A percentile compares a stretch with the other conserved stretches of the same genome.
Conservation (phyloP, 75 land plant genomes). For the Sequoia sempervirens region DNA sequence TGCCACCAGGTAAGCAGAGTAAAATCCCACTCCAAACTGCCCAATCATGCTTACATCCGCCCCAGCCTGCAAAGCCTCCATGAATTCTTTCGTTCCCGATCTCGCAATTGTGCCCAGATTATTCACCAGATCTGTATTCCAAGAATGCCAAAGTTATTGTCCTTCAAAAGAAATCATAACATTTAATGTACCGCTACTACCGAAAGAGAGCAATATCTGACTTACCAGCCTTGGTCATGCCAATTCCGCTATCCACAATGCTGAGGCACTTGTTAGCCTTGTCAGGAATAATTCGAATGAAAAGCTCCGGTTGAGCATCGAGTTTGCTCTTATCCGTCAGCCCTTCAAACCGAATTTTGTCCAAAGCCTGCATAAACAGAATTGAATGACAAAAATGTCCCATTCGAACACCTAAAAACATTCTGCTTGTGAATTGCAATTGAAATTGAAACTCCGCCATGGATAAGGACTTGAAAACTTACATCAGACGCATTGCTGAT, state of each 20-base stretch:
- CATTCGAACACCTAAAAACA: background rate
- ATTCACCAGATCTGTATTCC: slow-evolving; percentile 55
- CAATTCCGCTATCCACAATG: slow-evolving; percentile 49
- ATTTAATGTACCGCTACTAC: background rate
- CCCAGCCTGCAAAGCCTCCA: slow-evolving; percentile 74
- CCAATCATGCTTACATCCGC: slow-evolving; percentile 83
- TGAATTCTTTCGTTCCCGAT: slow-evolving; percentile 76
- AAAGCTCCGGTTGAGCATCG: slow-evolving; percentile 53
- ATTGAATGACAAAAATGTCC: background rate
- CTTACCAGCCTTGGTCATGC: slow-evolving; percentile 51
- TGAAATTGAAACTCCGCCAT: background rate
- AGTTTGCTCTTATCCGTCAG: background rate
- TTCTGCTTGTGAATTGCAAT: background rate
- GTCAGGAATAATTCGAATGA: slow-evolving; percentile 51
- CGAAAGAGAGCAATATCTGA: background rate
- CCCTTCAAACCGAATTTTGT: slow-evolving; percentile 1
- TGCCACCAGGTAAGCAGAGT: slow-evolving; percentile 49
- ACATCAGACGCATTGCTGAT: slow-evolving; percentile 72
- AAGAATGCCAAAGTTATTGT: no score
- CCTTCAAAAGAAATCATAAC: no score
- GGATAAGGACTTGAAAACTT: slow-evolving; percentile 7
- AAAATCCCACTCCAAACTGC: slow-evolving; percentile 61
- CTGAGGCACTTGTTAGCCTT: slow-evolving; percentile 35
- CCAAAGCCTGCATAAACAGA: background rate
- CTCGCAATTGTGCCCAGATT: slow-evolving; percentile 74